Base-by-base conservation (phyloP, 2,329 filamentous ascomycete genomes). In the Grosmannia clavigera region DNA sequence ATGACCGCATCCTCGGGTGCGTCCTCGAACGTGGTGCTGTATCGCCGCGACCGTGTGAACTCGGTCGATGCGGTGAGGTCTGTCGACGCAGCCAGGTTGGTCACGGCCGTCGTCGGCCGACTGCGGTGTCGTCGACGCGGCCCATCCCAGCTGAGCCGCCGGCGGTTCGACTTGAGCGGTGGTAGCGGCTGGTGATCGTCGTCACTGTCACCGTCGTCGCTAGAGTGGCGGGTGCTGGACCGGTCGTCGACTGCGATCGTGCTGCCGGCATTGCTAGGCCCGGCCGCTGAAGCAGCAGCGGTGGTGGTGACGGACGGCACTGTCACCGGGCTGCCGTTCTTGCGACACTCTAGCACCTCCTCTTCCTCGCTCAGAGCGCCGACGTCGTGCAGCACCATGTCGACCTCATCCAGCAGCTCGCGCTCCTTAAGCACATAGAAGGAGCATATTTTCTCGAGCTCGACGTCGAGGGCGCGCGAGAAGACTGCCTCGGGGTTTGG, bases 371-470 rank as follows among this genome's bases (percentile, higher is more conserved):
- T 80, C 66, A 86, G 90, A 7, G 76, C 76, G 59, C 83, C 82
- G 51, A 90, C 82, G 68, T 97, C 92, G 56, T 79, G 78, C 60
- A 92, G 73, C n/a, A 97, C 76, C 43, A 86, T 81, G 55, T 87
- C 83, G 10, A 92, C 83, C 70, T 96, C 92, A 58, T 86, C 84
- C 62, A 87, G 84, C 16, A 99, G 84, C 71, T 97, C 92, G 29
- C 83, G 78, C 73, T 99, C 92, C 73, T 99, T 99, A 63, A 90
- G 75, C 63, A 85, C 81, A 73, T 94, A 97, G 72, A 99, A 99
- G 0, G 87, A 88, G 68, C 84, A 88, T 63, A 99, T 90, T 78
- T 97, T 97, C 69, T 97, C 92, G 57, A 99, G 76, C 72, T 99
- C 94, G 51, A 87, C 81, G 68, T 95, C 90, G 22, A 99, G 81